These are phyloP conservation scores for Aureobasidium lini DNA, from an alignment of 2,329 filamentous ascomycete species.

Conservation along the genomic window DNA sequence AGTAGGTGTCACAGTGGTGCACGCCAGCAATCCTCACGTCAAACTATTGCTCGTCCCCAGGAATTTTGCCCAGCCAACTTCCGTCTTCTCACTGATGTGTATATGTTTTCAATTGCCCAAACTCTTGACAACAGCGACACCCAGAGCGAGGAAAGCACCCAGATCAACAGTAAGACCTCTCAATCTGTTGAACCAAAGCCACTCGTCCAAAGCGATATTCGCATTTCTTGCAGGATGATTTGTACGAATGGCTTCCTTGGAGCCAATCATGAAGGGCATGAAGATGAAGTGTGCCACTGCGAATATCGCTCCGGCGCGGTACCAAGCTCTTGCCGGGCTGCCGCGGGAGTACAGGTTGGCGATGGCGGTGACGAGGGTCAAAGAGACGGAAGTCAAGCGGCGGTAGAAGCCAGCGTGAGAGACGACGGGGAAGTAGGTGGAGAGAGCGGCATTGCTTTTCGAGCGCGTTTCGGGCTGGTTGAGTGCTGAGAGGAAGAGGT, in stretches of 20 bases:
- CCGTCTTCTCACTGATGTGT: not conserved
- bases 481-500: slow-evolving; percentile 4
- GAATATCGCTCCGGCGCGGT: not conserved
- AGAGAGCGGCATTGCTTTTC: slow-evolving; percentile 3
- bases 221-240: slow-evolving; percentile 8
- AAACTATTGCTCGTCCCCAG: not conserved
- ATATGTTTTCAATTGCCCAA: not conserved
- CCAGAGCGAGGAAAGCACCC: not conserved
- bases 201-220: slow-evolving; percentile 7
- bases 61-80: not conserved
- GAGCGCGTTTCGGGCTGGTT: not conserved
- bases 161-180: slow-evolving; percentile 11
- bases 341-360: slow-evolving; percentile 8
- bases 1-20: not conserved
- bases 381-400: not conserved
- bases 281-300: slow-evolving; percentile 9
- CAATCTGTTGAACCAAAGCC: slow-evolving; percentile 9
- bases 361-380: slow-evolving; percentile 1
- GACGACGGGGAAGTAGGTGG: slow-evolving; percentile 6
- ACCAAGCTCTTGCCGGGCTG: slow-evolving; percentile 4
- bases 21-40: not conserved
- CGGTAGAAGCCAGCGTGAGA: not conserved
- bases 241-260: not conserved
- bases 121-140: slow-evolving; percentile 9
- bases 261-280: slow-evolving; percentile 7